Conservation (phyloP, 768 basidiomycete genomes). For the Mycena belliarum region DNA sequence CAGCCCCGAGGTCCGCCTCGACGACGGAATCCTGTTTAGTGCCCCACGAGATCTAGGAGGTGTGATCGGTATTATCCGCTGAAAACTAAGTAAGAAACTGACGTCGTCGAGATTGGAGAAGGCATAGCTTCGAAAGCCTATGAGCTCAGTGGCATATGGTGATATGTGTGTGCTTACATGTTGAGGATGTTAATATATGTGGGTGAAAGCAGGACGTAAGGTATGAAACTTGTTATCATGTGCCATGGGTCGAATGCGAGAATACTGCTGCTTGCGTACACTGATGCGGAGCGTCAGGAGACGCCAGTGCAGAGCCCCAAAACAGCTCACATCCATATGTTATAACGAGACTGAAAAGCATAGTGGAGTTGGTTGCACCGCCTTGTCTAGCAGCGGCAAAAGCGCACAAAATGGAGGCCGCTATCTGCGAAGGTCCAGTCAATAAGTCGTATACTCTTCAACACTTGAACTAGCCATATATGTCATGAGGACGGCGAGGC, state of each 20-base stretch:
- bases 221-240: conserved; percentile 86
- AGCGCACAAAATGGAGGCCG: conserved; percentile 80
- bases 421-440: conserved; percentile 13
- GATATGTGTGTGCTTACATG: conserved; percentile 50
- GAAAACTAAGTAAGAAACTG: conserved; percentile 7
- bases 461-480: conserved; percentile 58
- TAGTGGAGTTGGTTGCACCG: conserved; percentile 65
- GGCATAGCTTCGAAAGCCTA: conserved; percentile 57
- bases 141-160: neutral
- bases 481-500: conserved; percentile 75
- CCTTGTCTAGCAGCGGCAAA: conserved; percentile 69
- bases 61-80: neutral
- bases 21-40: conserved; percentile 86
- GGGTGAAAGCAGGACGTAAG: conserved; percentile 86
- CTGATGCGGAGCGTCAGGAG: conserved; percentile 31
- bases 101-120: conserved; percentile 86
- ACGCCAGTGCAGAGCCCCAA: neutral
- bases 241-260: conserved; percentile 96
- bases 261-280: conserved; percentile 75
- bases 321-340: conserved; percentile 61
- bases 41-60: conserved; percentile 81
- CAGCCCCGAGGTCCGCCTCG: conserved; percentile 80
- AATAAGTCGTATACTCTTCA: too few species aligned
- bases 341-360: conserved; percentile 83
- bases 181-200: conserved; percentile 76